A percentile compares a stretch with the other conserved stretches of the same genome.
Conservation (phyloP, 2,329 filamentous ascomycete genomes). For the Fusarium tjaetaba region DNA sequence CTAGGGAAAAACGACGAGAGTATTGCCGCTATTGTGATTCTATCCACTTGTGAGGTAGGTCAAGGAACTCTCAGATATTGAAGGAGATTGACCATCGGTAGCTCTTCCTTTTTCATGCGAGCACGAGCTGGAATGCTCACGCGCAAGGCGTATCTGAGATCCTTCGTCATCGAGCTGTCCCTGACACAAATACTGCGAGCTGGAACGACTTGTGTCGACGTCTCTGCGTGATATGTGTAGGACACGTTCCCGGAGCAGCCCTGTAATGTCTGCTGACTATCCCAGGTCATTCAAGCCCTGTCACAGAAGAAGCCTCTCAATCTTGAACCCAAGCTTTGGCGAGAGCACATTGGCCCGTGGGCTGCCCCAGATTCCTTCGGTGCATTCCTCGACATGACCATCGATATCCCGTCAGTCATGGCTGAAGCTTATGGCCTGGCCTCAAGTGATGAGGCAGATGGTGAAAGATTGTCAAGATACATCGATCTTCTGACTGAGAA, state of each 20-base stretch:
- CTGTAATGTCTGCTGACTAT: rapidly evolving
- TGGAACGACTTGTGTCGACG: constrained; percentile 10
- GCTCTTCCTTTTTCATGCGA: neutral
- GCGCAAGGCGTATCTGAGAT: constrained; percentile 5
- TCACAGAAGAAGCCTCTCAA: neutral
- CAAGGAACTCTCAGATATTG: no score
- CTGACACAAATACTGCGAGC: neutral
- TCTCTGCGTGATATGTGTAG: constrained; percentile 7
- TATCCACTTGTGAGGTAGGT: constrained; percentile 14
- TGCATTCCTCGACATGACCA: neutral
- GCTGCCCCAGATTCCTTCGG: neutral
- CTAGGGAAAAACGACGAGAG: neutral
- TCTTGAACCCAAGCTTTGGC: neutral
- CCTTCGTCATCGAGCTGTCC: neutral
- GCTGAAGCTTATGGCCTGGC: neutral
- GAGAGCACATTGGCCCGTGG: neutral
- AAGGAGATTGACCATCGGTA: no score
- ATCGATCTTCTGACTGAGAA: neutral
- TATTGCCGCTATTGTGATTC: neutral
- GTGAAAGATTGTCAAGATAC: rapidly evolving
- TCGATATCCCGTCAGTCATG: neutral
- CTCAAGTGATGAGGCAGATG: rapidly evolving
- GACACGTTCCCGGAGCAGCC: rapidly evolving
- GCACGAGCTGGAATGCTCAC: constrained; percentile 2
- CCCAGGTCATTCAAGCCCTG: constrained; percentile 3